Percentiles rank a stretch among this genome's conserved stretches.
Conservation (phyloP, 192 early-diverging fungal genomes). For the Coemansia sp. region DNA sequence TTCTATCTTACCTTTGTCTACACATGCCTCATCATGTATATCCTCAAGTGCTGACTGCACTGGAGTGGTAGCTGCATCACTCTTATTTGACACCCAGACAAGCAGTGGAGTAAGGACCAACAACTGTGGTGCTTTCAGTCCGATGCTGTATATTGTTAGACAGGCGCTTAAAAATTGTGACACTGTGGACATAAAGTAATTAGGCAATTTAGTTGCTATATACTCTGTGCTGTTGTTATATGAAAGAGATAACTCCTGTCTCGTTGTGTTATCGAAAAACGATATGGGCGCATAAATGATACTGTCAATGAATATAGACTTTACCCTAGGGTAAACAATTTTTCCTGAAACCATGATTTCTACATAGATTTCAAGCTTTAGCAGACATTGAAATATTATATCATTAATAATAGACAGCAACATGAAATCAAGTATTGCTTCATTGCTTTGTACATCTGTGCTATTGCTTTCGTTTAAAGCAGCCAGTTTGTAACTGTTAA, state of each 20-base stretch:
- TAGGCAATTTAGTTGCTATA: background rate
- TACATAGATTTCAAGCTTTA: background rate
- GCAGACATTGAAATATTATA: background rate
- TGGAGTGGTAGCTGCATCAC: background rate
- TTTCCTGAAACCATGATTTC: background rate
- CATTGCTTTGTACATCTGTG: background rate
- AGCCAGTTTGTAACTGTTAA: slow-evolving; percentile 16
- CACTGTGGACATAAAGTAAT: background rate
- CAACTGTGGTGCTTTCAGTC: no score
- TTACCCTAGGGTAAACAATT: background rate
- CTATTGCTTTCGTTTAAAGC: slow-evolving; percentile 9
- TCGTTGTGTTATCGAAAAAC: slow-evolving; percentile 1
- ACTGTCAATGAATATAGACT: no score
- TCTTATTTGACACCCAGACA: background rate
- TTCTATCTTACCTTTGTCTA: background rate
- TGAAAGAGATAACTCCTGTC: background rate
- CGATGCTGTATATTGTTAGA: no score
- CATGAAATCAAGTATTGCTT: slow-evolving; percentile 2
- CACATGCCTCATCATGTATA: background rate
- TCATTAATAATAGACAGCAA: background rate
- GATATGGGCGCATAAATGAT: slow-evolving; percentile 5
- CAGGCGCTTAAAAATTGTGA: background rate
- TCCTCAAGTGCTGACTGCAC: background rate
- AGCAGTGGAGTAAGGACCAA: no score
- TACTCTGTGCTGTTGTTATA: background rate